Base-by-base conservation (phyloP, 331 rosid genomes). In the Malus hybrid region DNA sequence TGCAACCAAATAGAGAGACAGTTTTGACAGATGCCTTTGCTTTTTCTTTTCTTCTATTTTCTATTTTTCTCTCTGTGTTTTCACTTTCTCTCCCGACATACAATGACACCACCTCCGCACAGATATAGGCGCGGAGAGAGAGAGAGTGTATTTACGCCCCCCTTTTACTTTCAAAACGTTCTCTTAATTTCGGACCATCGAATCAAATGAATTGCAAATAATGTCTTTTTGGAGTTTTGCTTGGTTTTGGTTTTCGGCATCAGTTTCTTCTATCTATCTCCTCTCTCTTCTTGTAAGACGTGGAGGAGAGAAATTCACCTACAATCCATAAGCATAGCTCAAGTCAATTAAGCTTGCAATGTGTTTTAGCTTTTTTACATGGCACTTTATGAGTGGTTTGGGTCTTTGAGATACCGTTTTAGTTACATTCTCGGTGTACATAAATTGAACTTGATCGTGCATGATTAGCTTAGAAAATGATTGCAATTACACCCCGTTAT, bases 31-130 rank as follows among this genome's bases (percentile, higher is more conserved):
- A 72, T 77, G 57, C 73, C 70, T 12, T 75, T 48, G 46, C 82
- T 19, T 48, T 63, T 42, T 44, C 30, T 46, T 32, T 14, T 30
- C 69, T 75, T 72, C 71, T 70, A 42, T 63, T 56, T 71, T 26
- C 73, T 42, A 1, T 71, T 77, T 56, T 33, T 53, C 13, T 58
- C 19, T 29, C 68, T 70, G 63, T 75, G 69, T 63, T 70, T 70
- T 69, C 80, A 50, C 83, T 70, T 6, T 70, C 83, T 63, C 34
- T 44, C 34, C 65, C 16, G 36, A 57, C 75, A 57, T 53, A 61
- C 79, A 80, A 70, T 50, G 76, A 75, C 80, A 80, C 53, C 32
- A 57, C 70, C 80, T 70, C 84, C 80, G 74, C 68, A 20, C 72
- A 70, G 61, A 44, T 75, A 70, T 20, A 46, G 80, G 74, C 77